Evolutionary conservation across 495 filamentous ascomycete species (phyloP).

Genomic region (Aspergillus avenaceus): DNA sequence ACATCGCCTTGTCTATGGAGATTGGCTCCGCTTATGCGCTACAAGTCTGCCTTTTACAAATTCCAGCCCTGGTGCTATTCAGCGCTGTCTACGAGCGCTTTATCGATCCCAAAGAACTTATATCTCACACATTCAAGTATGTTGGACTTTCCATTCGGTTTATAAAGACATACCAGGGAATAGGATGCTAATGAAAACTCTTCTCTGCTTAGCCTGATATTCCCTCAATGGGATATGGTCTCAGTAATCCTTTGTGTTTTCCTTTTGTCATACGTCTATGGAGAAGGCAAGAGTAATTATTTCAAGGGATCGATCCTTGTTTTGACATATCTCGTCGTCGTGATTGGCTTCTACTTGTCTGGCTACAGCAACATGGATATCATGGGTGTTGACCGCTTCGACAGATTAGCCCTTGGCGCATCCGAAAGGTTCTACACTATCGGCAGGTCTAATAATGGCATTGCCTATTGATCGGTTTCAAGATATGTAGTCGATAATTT

Average conservation of each 20-base stretch:
- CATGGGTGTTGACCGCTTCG: constrained; percentile 64
- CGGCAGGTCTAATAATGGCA: constrained; percentile 28
- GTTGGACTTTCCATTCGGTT: constrained; percentile 10
- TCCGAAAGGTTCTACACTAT: constrained; percentile 39
- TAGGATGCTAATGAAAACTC: not conserved
- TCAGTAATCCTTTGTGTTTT: constrained; percentile 98
- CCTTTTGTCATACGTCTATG: constrained; percentile 94
- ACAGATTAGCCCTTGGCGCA: constrained; percentile 55
- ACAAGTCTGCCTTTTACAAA: constrained; percentile 95
- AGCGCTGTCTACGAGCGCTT: constrained; percentile 58
- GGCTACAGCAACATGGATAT: constrained; percentile 62
- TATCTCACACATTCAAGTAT: constrained; percentile 76
- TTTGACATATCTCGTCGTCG: constrained; percentile 87
- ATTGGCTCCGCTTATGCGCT: constrained; percentile 97
- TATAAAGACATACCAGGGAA: not conserved
- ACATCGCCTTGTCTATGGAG: constrained; percentile 98
- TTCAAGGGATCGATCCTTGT: constrained; percentile 87
- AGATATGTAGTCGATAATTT: no score
- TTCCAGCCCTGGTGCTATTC: constrained; percentile 89
- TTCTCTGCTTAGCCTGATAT: constrained; percentile 64
- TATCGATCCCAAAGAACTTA: constrained; percentile 53
- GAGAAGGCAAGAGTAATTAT: constrained; percentile 81
- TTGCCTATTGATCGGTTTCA: constrained; percentile 23
- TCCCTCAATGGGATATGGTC: constrained; percentile 99
- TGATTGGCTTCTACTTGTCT: constrained; percentile 87